Evolutionary conservation across 352 stramenopile species (phyloP), one percentile per base, ranked within the genome.

Genomic region (Pythium diclinum): DNA sequence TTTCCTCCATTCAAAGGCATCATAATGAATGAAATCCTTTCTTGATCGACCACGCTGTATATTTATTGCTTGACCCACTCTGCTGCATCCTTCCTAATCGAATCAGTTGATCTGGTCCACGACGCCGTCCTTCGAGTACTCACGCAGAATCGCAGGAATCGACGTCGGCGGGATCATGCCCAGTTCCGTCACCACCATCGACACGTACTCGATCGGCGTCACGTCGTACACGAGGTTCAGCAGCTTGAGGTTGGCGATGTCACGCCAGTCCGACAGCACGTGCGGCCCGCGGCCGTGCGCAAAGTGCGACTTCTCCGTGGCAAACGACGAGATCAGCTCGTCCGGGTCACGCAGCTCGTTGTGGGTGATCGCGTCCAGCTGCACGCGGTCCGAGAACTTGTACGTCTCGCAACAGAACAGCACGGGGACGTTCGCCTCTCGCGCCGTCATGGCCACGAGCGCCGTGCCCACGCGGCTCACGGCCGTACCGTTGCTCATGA

Each of bases 391-490:
- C 44, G 82, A 89, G 54, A 94, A 94, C 73, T 99, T 99, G 88
- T 99, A 99, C 32, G 96, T 99, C 82, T 99, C 97, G 69, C 95
- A 98, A 68, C 93, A 98, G 46, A 99, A 97, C 14, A 99, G 83
- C 33, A 99, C 95, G 0, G 97, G 97, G 46, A 98, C 92, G 61
- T 98, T 95, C 57, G 87, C 82, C 28, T 92, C 81, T 44, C 92
- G 84, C 0, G 96, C 97, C 48, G 92, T 80, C 77, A 98, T 88
- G 7, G 95, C 95, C 23, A 99, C 91, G 17, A 96, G 84, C 19
- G 94, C 93, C 17, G 95, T 98, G 17, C 96, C 96, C 0, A 97
- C 92, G 46, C 89, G 85, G 3, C 87, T 84, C 42, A 98, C 80
- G 0, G 97, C 89, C 51, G 92, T 89, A 32, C 97, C 96, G 72